Evolutionary conservation across 306 rosid species (phyloP), one percentile per base, ranked within the genome.

Genomic region (Pachyrhizus erosus): DNA sequence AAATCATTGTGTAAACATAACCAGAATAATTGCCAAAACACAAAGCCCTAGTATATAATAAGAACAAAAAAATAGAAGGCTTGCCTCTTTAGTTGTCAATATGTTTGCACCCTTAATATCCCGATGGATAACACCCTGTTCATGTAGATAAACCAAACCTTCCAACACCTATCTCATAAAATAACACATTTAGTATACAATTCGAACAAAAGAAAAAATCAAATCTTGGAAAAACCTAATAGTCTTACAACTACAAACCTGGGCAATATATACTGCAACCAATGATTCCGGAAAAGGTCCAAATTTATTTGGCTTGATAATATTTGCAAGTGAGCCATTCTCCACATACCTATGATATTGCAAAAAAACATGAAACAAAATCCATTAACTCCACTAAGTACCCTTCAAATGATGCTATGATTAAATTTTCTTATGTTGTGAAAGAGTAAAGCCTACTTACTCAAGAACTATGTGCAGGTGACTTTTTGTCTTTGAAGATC

Each of bases 21-120:
- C 10, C 18, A 61, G 68, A 74, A 61, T 76, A 58, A 66, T 75
- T 39, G 57, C 65, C 67, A 75, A 62, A 83, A 76, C 42, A 58
- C 70, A 72, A 57, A 57, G 60, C 79, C 82, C 42, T 29, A 10
- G 72, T 69, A 70, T 69, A 73, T 40, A 52, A 70, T 29, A 64
- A 12, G 15, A 75, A 31, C 73, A 74, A 26, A 48, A 12, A 43
- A 84, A 45, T 12, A 71, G 69, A 73, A 74, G 54, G 78, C 82
- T 86, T 86, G 84, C 99, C 94, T 96, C 99, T 88, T 96, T 96
- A 57, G 99, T 96, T 78, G 99, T 92, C 89, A 96, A 87, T 84
- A 96, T 96, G 84, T 96, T 96, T 58, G 99, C 99, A 89, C 99
- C 99, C 90, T 96, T 96, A 49, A 96, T 96, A 84, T 96, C 99